Evolutionary conservation across 495 filamentous ascomycete genomes (phyloP), one percentile per base, ranked within the genome.

Genomic region (Aspergillus nanangensis): DNA sequence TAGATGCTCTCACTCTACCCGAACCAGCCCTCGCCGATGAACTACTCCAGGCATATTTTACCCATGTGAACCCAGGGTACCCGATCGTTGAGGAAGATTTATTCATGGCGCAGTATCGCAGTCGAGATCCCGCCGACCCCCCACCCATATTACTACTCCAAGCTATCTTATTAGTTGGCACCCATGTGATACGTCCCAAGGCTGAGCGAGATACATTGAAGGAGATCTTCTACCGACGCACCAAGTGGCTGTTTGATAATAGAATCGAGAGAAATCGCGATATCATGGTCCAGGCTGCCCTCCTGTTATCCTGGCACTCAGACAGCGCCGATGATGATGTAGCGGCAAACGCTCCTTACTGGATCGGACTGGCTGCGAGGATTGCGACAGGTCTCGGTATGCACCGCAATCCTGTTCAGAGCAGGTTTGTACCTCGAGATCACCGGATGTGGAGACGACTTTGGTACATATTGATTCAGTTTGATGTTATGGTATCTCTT

Each of bases 221-320:
- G 45, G 65, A 71, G 19, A 67, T 70, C 17, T 70, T 75, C 34
- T 76, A 71, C 45, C 71, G 72, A 17, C 70, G 72, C 19, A 65
- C 67, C 13, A 74, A 74, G 43, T 74, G 69, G 50, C 47, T 76
- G 8, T 71, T 75, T 25, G 71, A 76, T 38, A 70, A 62, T 47
- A 64, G 72, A n/a, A 63, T 74, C 24, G 72, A 76, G 52, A 61
- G 68, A 5, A 71, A 75, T 44, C 71, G 72, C n/a, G 70, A 72
- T 46, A 71, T 70, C 46, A 48, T 74, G 29, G 70, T 76, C 29
- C 72, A 76, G 50, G 65, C 60, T 2, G 71, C 72, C 2, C 51
- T 76, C 34, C 56, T 76, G 5, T 47, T 76, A 29, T 74, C 71
- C 20, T 76, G 72, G 72, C 67, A 74, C 44, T 70, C 71, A 1